Base-by-base conservation (phyloP, 257 asterid genomes). In the Lycium ferocissimum region DNA sequence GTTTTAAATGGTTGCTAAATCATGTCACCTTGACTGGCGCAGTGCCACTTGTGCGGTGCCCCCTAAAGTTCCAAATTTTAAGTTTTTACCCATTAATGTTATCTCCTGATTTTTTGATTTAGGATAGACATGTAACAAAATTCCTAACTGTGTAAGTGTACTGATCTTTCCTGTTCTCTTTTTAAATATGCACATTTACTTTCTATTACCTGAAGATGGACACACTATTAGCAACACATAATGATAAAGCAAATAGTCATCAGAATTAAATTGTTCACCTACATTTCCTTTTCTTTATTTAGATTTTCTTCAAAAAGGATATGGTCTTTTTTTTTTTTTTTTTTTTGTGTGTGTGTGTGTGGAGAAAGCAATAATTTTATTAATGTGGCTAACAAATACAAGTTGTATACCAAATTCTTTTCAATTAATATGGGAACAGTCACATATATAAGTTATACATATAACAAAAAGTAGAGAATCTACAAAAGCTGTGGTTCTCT, bases 391-490 rank as follows among this genome's bases (percentile, higher is more conserved):
- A 7, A 12, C 81, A 75, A 49, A 49, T 13, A 75, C 20, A 53
- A 51, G 45, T 49, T 53, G 45, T 78, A 9, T 72, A n/a, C 37
- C 80, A 72, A 43, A 43, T 71, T 69, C 79, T 53, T 43, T 72
- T 72, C 2, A 72, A 45, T 45, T 17, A 45, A 45, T n/a, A n/a
- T 2, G 53, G 49, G 82, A 78, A 53, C 38, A 22, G 26, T 78
- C 49, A 13, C 81, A 49, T 58, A 49, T 33, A 33, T 8, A 78
- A 33, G 54, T 13, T 66, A 14, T 38, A 70, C n/a, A 14, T 15
- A 70, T 70, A 8, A 9, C 26, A 49, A 78, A 53, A 78, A 26
- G 82, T 53, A 26, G 47, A 33, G 82, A 78, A 53, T 37, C 49
- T 78, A 54, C 49, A 7, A 22, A 22, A 53, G 26, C 15, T 14